Conservation (phyloP, 495 filamentous ascomycete genomes). For the Rhizodiscina lignyota region DNA sequence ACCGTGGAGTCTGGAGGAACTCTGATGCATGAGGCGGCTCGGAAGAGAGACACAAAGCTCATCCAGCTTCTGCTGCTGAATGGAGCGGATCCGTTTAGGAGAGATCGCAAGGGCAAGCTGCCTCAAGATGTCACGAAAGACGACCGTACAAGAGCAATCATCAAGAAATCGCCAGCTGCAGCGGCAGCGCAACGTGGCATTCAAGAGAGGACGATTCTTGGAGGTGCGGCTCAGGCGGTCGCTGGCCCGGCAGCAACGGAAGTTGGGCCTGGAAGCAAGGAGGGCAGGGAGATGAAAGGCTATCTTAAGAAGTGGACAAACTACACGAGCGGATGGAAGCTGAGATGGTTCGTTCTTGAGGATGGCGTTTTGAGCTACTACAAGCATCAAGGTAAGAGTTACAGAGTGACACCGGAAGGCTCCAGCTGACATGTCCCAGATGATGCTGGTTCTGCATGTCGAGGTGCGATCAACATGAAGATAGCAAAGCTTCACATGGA, state of each 20-base stretch:
- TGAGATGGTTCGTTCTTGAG: slow-evolving; percentile 95
- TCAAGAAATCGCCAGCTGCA: slow-evolving; percentile 89
- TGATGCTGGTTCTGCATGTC: slow-evolving; percentile 81
- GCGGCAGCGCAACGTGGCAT: slow-evolving; percentile 88
- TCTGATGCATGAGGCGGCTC: slow-evolving; percentile 82
- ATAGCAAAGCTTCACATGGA: slow-evolving; percentile 93
- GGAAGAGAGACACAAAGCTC: slow-evolving; percentile 64
- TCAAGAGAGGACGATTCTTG: slow-evolving; percentile 89
- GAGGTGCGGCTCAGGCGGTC: slow-evolving; percentile 27
- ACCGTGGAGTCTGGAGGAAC: slow-evolving; percentile 70
- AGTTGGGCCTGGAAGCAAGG: slow-evolving; percentile 53
- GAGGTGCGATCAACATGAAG: slow-evolving; percentile 95
- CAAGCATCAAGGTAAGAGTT: slow-evolving; percentile 73
- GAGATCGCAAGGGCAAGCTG: slow-evolving; percentile 87
- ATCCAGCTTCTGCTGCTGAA: slow-evolving; percentile 84
- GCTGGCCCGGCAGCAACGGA: slow-evolving; percentile 36
- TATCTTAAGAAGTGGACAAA: slow-evolving; percentile 99
- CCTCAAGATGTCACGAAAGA: slow-evolving; percentile 97
- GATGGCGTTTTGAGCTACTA: slow-evolving; percentile 97
- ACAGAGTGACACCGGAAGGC: too few relatives aligned
- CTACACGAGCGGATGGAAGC: slow-evolving; percentile 88
- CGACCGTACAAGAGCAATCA: slow-evolving; percentile 65
- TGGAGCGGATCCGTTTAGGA: slow-evolving; percentile 91
- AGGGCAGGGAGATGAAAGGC: slow-evolving; percentile 90
- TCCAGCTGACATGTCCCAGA: too few relatives aligned